Evolutionary conservation across 345 rosid species (phyloP), one percentile per base, ranked within the genome.

Genomic region (Eutrema yunnanense): DNA sequence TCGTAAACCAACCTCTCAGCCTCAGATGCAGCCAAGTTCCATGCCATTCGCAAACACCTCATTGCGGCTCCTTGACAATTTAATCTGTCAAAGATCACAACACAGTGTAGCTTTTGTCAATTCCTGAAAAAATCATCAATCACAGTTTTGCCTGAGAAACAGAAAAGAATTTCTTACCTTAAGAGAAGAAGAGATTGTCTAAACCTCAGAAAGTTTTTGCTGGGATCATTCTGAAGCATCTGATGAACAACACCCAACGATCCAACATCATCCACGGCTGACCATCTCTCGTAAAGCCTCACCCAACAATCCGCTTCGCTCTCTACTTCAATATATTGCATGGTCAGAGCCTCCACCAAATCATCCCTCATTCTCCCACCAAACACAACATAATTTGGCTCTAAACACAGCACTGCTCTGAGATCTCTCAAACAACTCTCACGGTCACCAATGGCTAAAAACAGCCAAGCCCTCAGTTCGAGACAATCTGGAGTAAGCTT

Each of bases 41-140:
- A 82, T 7, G 98, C 98, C 80, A 84, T 67, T 63, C 90, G 83
- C 83, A 94, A 82, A 71, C 92, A 86, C 57, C 85, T 84, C 96
- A 91, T 88, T 5, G 98, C 98, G 3, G 96, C 95, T 81, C 86
- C 90, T 74, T 86, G 97, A 78, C 95, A 86, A 53, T 94, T 94
- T 77, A 88, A 81, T 85, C 98, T 94, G 79, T 64, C 50, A 74
- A 58, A 72, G 7, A 69, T 62, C 59, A 69, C 30, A 55, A 44
- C 8, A 69, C 69, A 68, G 37, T 44, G 52, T 19, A 62, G 64
- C 44, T 68, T 53, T 56, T 22, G 55, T 76, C 71, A 76, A 29
- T 3, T 19, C 43, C 59, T 54, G 44, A 62, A 53, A 60, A 58
- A 10, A 19, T 34, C 26, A 54, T 14, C 43, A 37, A 58, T 54